These are phyloP conservation scores for Drosera capensis DNA, from an alignment of 148 eudicot genomes.

Conservation along the genomic window DNA sequence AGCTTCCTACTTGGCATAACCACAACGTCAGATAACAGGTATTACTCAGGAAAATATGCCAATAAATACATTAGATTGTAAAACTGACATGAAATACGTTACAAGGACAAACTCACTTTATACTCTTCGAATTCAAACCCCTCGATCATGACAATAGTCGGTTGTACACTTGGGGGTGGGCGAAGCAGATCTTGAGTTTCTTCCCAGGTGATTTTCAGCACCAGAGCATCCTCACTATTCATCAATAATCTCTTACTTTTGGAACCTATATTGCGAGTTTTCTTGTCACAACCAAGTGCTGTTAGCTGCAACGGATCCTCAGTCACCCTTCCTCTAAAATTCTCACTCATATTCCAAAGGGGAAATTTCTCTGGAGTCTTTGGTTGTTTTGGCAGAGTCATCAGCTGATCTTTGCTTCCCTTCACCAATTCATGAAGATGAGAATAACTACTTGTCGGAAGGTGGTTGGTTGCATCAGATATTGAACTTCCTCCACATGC, in stretches of 20 bases:
- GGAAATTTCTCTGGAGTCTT: conserved; percentile 15
- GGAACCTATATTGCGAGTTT: conserved; percentile 50
- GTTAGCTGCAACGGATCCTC: conserved; percentile 32
- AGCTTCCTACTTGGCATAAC: conserved; percentile 49
- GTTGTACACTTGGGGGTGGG: conserved; percentile 43
- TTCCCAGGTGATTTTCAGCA: conserved; percentile 68
- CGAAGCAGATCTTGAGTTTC: conserved; percentile 84
- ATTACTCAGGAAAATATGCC: background rate
- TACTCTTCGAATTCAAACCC: conserved; percentile 73
- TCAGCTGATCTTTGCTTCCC: conserved; percentile 9
- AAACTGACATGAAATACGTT: background rate
- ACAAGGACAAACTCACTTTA: conserved; percentile 33
- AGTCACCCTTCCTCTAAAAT: conserved; percentile 30
- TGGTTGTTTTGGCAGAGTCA: conserved; percentile 13
- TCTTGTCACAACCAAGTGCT: conserved; percentile 34
- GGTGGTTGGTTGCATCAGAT: conserved; percentile 33
- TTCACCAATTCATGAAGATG: conserved; percentile 7
- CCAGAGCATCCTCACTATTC: conserved; percentile 69
- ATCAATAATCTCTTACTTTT: conserved; percentile 72
- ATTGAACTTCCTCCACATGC: conserved; percentile 32
- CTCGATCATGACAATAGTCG: conserved; percentile 56
- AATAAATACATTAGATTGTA: background rate
- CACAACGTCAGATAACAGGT: conserved; percentile 1
- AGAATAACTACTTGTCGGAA: conserved; percentile 20
- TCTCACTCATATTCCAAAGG: conserved; percentile 21